Conservation (phyloP, 352 stramenopile genomes). For the Bremia lactucae region DNA sequence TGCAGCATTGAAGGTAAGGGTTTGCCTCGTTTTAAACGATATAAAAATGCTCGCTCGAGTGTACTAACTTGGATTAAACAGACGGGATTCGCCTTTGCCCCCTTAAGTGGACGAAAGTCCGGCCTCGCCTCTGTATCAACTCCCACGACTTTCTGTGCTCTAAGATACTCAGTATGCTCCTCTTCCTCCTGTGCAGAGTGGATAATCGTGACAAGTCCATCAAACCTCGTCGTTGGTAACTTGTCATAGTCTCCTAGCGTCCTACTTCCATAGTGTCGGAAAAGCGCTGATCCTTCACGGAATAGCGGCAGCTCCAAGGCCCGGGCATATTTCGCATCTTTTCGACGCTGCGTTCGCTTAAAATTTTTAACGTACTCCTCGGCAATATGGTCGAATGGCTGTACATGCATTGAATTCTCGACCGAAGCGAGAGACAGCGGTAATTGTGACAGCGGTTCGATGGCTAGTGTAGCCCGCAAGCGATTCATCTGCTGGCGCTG, state of each 20-base stretch:
- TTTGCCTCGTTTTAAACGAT: conserved; percentile 43
- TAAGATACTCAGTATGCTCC: conserved; percentile 36
- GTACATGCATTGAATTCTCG: neutral
- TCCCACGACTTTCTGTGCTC: conserved; percentile 41
- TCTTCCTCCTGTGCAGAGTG: conserved; percentile 51
- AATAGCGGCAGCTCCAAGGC: conserved; percentile 68
- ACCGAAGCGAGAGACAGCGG: neutral
- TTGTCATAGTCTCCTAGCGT: conserved; percentile 45
- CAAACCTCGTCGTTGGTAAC: conserved; percentile 37
- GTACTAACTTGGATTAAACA: conserved; percentile 73
- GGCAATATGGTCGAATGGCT: neutral
- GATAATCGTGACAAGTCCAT: conserved; percentile 46
- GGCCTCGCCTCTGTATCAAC: conserved; percentile 78
- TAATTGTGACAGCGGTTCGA: conserved; percentile 13
- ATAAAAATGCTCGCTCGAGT: conserved; percentile 63
- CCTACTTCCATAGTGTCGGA: conserved; percentile 30
- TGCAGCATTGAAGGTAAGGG: conserved; percentile 46
- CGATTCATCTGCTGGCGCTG: conserved; percentile 37
- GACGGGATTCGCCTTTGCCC: conserved; percentile 50
- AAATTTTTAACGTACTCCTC: conserved; percentile 29
- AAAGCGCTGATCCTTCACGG: conserved; percentile 38
- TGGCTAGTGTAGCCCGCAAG: conserved; percentile 22
- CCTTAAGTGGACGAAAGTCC: conserved; percentile 35
- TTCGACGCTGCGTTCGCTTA: conserved; percentile 39
- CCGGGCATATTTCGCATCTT: conserved; percentile 35